Evolutionary conservation across 257 asterid genomes (phyloP).

Genomic region (Paraleonurus japonicus): DNA sequence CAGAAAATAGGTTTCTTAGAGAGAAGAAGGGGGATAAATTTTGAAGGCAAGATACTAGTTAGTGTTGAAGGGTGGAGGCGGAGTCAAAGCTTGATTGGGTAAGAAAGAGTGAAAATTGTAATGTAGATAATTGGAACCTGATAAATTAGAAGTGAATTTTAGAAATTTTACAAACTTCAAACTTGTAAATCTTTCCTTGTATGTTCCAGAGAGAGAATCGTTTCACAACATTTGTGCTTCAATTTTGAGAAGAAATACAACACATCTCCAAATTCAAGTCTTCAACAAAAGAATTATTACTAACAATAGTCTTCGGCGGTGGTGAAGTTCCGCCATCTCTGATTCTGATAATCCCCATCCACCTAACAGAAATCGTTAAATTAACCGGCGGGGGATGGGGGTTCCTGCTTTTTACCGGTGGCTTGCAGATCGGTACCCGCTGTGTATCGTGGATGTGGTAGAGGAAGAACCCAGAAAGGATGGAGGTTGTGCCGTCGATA

Average conservation of each 20-base stretch:
- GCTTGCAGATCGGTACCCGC: constrained; percentile 93
- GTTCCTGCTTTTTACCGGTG: constrained; percentile 96
- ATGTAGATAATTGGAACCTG: not conserved
- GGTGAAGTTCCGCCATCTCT: constrained; percentile 20
- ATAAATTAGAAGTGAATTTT: not conserved
- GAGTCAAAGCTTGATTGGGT: constrained; percentile 24
- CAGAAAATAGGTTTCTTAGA: constrained; percentile 10
- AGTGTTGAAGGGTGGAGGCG: not conserved
- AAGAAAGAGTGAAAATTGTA: not conserved
- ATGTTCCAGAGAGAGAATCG: constrained; percentile 13
- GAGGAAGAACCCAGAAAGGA: constrained; percentile 67
- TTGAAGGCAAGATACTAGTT: constrained; percentile 6
- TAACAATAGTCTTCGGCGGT: constrained; percentile 2
- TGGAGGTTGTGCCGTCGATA: constrained; percentile 47
- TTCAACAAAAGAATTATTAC: not conserved
- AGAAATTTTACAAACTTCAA: not conserved
- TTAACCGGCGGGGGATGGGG: constrained; percentile 51
- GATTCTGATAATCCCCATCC: constrained; percentile 15
- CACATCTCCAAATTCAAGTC: constrained; percentile 7
- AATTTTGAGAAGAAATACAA: not conserved
- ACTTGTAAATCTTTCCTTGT: not conserved
- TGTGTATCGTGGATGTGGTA: constrained; percentile 71
- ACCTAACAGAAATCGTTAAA: not conserved
- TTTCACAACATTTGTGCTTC: not conserved
- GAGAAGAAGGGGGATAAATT: not conserved